phyloP scores from a whole-genome alignment of 345 rosid species.

The Arabis hirsuta region DNA sequence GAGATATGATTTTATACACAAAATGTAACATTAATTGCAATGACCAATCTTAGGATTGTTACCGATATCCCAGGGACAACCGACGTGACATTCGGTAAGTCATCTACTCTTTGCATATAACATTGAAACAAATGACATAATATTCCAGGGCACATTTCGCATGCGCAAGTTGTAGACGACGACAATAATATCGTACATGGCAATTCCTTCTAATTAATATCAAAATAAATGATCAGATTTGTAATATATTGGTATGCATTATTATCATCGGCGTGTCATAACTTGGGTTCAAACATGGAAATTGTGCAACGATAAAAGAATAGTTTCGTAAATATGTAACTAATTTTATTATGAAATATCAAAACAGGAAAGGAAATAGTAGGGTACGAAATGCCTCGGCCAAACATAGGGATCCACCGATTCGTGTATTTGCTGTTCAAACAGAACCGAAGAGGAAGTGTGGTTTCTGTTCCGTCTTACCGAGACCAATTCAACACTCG shows the following conservation, averaged over 20 bases:
- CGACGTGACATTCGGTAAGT: slow-evolving; percentile 86
- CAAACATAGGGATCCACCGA: slow-evolving; percentile 95
- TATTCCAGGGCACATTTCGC: not conserved
- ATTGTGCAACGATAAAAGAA: not conserved
- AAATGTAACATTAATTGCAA: slow-evolving; percentile 31
- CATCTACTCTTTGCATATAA: not conserved
- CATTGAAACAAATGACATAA: not conserved
- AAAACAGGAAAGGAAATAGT: slow-evolving; percentile 71
- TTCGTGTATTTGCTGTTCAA: slow-evolving; percentile 81
- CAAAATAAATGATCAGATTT: not conserved
- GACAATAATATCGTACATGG: not conserved
- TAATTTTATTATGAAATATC: not conserved
- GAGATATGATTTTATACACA: not conserved
- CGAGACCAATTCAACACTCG: slow-evolving; percentile 75
- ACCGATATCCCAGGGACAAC: slow-evolving; percentile 98
- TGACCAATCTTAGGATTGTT: slow-evolving; percentile 65
- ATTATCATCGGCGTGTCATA: not conserved
- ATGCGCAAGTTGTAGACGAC: not conserved
- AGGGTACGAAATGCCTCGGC: slow-evolving; percentile 89
- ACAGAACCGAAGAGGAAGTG: slow-evolving; percentile 69
- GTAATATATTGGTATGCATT: not conserved
- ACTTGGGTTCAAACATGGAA: not conserved
- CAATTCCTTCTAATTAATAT: no score
- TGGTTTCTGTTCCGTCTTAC: slow-evolving; percentile 53
- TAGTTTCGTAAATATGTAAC: not conserved